These are phyloP conservation scores for Pseudoperonospora humuli DNA, from an alignment of 352 stramenopile species.

Conservation along the genomic window DNA sequence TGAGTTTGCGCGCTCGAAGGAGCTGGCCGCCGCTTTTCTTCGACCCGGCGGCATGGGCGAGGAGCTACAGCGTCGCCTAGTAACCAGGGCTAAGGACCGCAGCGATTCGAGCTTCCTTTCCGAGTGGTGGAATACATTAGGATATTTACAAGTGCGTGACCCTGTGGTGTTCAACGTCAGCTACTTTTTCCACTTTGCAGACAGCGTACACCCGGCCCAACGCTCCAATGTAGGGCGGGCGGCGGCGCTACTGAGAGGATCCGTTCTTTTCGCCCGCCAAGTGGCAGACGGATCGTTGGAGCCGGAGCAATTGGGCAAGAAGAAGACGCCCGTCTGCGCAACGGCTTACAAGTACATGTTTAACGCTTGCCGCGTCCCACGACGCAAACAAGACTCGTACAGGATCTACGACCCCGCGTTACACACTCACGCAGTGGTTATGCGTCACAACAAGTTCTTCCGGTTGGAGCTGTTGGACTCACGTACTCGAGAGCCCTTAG, in stretches of 20 bases:
- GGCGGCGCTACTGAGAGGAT: slow-evolving; percentile 79
- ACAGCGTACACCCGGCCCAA: slow-evolving; percentile 52
- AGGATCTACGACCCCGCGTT: slow-evolving; percentile 85
- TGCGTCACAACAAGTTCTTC: slow-evolving; percentile 80
- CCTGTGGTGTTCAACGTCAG: slow-evolving; percentile 86
- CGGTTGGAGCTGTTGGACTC: slow-evolving; percentile 44
- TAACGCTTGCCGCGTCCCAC: slow-evolving; percentile 91
- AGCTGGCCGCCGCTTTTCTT: slow-evolving; percentile 70
- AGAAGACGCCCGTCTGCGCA: slow-evolving; percentile 87
- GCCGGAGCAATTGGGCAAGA: slow-evolving; percentile 84
- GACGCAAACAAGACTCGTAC: slow-evolving; percentile 59
- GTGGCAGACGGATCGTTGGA: slow-evolving; percentile 80
- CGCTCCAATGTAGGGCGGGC: slow-evolving; percentile 53
- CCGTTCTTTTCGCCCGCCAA: slow-evolving; percentile 86
- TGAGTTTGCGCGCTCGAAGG: slow-evolving; percentile 68
- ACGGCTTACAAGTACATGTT: slow-evolving; percentile 94
- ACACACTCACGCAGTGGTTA: slow-evolving; percentile 86
- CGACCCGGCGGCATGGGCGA: slow-evolving; percentile 42
- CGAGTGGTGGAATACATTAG: slow-evolving; percentile 78
- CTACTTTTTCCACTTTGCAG: slow-evolving; percentile 85
- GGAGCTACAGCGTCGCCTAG: slow-evolving; percentile 70
- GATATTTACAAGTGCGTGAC: slow-evolving; percentile 70
- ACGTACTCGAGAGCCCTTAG: slow-evolving; percentile 26
- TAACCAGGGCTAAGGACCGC: slow-evolving; percentile 41
- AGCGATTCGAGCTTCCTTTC: slow-evolving; percentile 60